A percentile compares a stretch with the other conserved stretches of the same genome.
phyloP scores from a whole-genome alignment of 2,329 filamentous ascomycete genomes.

The Didymella glomerata region DNA sequence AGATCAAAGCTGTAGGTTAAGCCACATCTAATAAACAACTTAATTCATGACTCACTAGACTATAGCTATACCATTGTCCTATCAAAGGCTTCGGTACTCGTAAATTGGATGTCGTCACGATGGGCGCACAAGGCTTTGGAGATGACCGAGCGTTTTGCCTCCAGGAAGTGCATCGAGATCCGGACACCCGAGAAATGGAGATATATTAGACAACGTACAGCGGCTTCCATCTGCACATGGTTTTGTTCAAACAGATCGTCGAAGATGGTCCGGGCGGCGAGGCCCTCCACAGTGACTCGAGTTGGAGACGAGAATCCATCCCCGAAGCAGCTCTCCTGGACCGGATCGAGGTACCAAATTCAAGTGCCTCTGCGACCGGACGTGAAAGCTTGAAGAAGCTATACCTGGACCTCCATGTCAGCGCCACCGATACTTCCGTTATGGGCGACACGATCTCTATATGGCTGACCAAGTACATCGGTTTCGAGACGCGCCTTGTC shows the following conservation, averaged over 20 bases:
- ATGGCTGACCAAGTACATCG: slow-evolving; percentile 70
- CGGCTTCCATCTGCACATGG: slow-evolving; percentile 26
- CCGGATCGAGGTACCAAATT: slow-evolving; percentile 21
- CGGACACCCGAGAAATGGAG: slow-evolving; percentile 18
- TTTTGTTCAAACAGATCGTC: slow-evolving; percentile 22
- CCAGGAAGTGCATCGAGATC: slow-evolving; percentile 25
- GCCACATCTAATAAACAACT: background rate
- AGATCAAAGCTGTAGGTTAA: background rate
- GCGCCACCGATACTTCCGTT: slow-evolving; percentile 65
- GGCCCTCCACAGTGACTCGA: slow-evolving; percentile 9
- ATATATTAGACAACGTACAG: slow-evolving; percentile 27
- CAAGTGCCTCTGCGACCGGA: slow-evolving; percentile 64
- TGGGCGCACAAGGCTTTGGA: slow-evolving; percentile 22
- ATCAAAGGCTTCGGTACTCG: slow-evolving; percentile 25
- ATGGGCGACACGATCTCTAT: slow-evolving; percentile 66
- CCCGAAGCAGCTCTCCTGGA: slow-evolving; percentile 14
- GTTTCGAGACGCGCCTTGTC: slow-evolving; percentile 62
- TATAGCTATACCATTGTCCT: slow-evolving; percentile 22
- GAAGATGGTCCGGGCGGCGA: slow-evolving; percentile 14
- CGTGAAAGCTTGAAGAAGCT: slow-evolving; percentile 57
- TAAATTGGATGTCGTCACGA: slow-evolving; percentile 14
- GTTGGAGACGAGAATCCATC: slow-evolving; percentile 18
- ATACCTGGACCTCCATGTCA: slow-evolving; percentile 67
- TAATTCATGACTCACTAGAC: background rate
- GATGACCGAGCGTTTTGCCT: slow-evolving; percentile 28